phyloP scores from a whole-genome alignment of 139 green algal species.

The Closterium sp. region DNA sequence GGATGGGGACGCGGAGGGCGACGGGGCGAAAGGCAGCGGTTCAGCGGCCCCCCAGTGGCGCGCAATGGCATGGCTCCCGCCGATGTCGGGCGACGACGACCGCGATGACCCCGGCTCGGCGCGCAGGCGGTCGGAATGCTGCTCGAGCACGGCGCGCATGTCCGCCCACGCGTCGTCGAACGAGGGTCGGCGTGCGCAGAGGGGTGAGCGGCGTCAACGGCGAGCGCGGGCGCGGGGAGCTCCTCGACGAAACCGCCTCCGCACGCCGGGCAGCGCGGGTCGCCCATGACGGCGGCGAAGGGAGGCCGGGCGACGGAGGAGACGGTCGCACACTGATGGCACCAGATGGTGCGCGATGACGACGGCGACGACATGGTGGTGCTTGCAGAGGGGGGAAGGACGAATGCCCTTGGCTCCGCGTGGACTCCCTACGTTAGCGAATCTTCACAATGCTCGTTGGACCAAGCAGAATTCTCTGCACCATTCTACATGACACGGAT shows the following conservation, averaged over 20 bases:
- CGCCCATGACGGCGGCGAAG: background rate
- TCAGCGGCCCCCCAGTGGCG: no score
- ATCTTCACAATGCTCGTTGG: background rate
- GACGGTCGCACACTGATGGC: background rate
- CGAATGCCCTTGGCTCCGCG: background rate
- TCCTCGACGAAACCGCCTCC: background rate
- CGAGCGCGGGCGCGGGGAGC: background rate
- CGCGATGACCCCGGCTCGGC: background rate
- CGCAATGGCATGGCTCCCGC: background rate
- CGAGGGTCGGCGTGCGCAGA: background rate
- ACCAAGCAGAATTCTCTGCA: background rate
- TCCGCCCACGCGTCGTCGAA: background rate
- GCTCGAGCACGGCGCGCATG: background rate
- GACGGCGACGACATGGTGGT: background rate
- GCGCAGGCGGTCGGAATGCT: background rate
- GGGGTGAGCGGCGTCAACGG: no score
- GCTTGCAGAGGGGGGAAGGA: background rate
- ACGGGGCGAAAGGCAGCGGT: no score
- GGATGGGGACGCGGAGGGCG: background rate
- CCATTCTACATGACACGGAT: background rate
- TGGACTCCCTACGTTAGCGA: background rate
- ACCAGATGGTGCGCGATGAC: background rate
- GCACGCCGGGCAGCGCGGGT: background rate
- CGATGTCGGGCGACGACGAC: background rate
- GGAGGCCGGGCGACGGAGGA: background rate